phyloP scores from a whole-genome alignment of 106 monocot genomes.

The Acanthochlamys bracteata region DNA sequence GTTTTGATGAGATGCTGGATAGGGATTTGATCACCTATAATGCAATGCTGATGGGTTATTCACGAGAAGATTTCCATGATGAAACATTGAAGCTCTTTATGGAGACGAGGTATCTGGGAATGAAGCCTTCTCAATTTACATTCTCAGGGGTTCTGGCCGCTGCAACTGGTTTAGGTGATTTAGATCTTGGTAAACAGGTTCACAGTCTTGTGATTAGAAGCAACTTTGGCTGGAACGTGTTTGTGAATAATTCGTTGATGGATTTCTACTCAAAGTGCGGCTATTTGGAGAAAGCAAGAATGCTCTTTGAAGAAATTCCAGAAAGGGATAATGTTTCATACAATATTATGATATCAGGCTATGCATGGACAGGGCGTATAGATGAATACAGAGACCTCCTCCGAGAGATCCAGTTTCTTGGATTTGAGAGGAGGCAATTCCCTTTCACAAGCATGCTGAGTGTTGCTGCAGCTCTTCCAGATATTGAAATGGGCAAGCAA shows the following conservation, averaged over 20 bases:
- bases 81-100: slow-evolving; percentile 41
- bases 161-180: slow-evolving; percentile 46
- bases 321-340: slow-evolving; percentile 70
- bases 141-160: slow-evolving; percentile 54
- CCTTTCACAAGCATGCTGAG: slow-evolving; percentile 58
- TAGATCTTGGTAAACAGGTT: slow-evolving; percentile 47
- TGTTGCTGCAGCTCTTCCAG: slow-evolving; percentile 27
- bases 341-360: slow-evolving; percentile 73
- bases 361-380: slow-evolving; percentile 30
- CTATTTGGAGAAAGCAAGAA: slow-evolving; percentile 28
- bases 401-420: slow-evolving; percentile 32
- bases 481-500: slow-evolving; percentile 46
- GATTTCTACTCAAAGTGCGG: slow-evolving; percentile 76
- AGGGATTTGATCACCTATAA: slow-evolving; percentile 73
- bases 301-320: slow-evolving; percentile 51
- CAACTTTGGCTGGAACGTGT: slow-evolving; percentile 74
- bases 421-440: slow-evolving; percentile 36
- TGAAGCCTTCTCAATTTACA: slow-evolving; percentile 68
- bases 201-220: slow-evolving; percentile 47
- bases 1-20: slow-evolving; percentile 31
- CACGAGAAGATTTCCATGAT: slow-evolving; percentile 37
- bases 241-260: slow-evolving; percentile 61
- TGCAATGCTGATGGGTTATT: slow-evolving; percentile 61
- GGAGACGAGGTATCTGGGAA: slow-evolving; percentile 34
- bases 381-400: slow-evolving; percentile 42